Evolutionary conservation across 345 rosid genomes (phyloP).

Genomic region (Boechera divaricarpa): DNA sequence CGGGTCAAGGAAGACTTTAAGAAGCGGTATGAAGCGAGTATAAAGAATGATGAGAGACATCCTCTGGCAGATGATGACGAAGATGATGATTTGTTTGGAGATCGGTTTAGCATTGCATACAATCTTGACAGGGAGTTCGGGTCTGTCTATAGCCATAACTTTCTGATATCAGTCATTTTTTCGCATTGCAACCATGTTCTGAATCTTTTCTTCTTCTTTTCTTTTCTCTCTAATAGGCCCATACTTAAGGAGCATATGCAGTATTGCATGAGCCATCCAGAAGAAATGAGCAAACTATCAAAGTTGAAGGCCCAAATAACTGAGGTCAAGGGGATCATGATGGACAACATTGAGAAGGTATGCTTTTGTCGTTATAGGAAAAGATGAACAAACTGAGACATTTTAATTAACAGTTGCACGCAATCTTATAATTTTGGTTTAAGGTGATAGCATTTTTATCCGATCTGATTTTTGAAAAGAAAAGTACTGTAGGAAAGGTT

Average conservation of each 20-base stretch:
- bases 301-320: conserved; percentile 88
- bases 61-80: conserved; percentile 91
- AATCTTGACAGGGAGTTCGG: conserved; percentile 99
- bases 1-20: conserved; percentile 90
- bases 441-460: neutral
- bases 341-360: conserved; percentile 99
- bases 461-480: neutral
- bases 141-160: conserved; percentile 51
- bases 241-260: conserved; percentile 98
- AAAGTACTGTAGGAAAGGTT: neutral
- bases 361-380: conserved; percentile 27
- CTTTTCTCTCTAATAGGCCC: conserved; percentile 58
- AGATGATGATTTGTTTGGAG: conserved; percentile 88
- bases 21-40: conserved; percentile 73
- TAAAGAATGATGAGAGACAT: conserved; percentile 59
- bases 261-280: conserved; percentile 92
- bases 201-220: too few species aligned
- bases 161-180: conserved; percentile 8
- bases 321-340: conserved; percentile 96
- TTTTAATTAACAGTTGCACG: neutral
- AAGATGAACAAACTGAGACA: neutral
- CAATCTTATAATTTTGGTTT: neutral
- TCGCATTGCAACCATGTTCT: neutral
- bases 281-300: conserved; percentile 90
- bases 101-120: conserved; percentile 92